A percentile compares a stretch with the other conserved stretches of the same genome.
These are phyloP conservation scores for Citrullus mucosospermus DNA, from an alignment of 306 rosid genomes.

Conservation along the genomic window DNA sequence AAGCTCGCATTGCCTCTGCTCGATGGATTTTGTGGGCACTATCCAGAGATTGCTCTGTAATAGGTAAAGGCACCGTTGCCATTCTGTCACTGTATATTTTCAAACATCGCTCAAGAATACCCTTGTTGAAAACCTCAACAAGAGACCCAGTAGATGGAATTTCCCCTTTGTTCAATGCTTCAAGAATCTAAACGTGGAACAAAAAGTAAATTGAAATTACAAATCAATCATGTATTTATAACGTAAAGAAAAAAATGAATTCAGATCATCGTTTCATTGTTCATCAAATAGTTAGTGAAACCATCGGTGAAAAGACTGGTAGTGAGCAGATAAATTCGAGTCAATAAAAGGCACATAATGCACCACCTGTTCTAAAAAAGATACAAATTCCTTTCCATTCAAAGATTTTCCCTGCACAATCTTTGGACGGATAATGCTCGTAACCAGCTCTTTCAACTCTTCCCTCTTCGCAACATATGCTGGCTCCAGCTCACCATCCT, in stretches of 20 bases:
- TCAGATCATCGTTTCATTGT: background rate
- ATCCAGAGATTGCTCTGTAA: slow-evolving; percentile 40
- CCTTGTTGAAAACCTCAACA: slow-evolving; percentile 90
- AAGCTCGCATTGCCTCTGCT: slow-evolving; percentile 40
- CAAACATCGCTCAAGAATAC: slow-evolving; percentile 78
- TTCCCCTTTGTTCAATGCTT: slow-evolving; percentile 96
- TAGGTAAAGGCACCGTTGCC: slow-evolving; percentile 47
- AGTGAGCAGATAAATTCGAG: background rate
- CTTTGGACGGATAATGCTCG: slow-evolving; percentile 74
- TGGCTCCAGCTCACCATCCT: slow-evolving; percentile 74
- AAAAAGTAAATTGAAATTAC: slow-evolving; percentile 7
- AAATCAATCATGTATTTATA: background rate
- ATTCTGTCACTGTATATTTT: slow-evolving; percentile 53
- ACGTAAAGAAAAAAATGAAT: background rate
- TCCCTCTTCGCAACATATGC: slow-evolving; percentile 66
- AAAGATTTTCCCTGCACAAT: slow-evolving; percentile 72
- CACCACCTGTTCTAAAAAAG: slow-evolving; percentile 75
- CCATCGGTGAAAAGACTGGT: background rate
- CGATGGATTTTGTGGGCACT: slow-evolving; percentile 44
- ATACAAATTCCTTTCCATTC: slow-evolving; percentile 77
- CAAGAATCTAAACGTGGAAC: slow-evolving; percentile 55
- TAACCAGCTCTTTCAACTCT: slow-evolving; percentile 62
- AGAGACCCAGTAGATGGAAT: slow-evolving; percentile 98
- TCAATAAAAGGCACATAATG: background rate
- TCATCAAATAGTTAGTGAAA: background rate